phyloP scores from a whole-genome alignment of 2,329 filamentous ascomycete genomes.

The Alternaria panax region DNA sequence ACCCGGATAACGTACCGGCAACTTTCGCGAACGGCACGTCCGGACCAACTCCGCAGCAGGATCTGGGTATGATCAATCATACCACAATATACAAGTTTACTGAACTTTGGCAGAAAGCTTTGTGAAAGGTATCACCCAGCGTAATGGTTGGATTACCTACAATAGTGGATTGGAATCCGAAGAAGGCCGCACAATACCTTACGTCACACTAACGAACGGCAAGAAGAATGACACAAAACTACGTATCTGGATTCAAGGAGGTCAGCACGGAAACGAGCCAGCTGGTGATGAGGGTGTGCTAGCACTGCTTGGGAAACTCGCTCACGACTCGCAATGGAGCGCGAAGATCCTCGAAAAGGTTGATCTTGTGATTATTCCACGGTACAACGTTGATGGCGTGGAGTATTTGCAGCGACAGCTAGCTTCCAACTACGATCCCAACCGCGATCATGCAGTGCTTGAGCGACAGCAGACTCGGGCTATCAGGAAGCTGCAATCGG shows the following conservation, averaged over 20 bases:
- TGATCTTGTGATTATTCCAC: constrained; percentile 34
- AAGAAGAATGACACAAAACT: constrained; percentile 23
- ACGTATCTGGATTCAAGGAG: constrained; percentile 40
- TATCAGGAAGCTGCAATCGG: constrained; percentile 29
- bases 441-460: constrained; percentile 40
- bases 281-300: constrained; percentile 39
- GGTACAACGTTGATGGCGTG: constrained; percentile 42
- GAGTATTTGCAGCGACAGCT: constrained; percentile 31
- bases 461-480: constrained; percentile 27
- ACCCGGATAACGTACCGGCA: neutral
- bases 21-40: neutral
- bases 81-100: neutral
- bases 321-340: constrained; percentile 33
- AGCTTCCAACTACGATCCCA: constrained; percentile 35
- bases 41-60: neutral
- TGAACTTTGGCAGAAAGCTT: neutral
- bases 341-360: constrained; percentile 28
- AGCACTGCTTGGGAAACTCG: constrained; percentile 38
- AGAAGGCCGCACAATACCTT: neutral
- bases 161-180: neutral
- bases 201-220: neutral
- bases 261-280: constrained; percentile 41
- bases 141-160: neutral
- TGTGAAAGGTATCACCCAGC: neutral
- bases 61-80: neutral